Evolutionary conservation across 768 basidiomycete species (phyloP).

Genomic region (Rhodotorula toruloides): DNA sequence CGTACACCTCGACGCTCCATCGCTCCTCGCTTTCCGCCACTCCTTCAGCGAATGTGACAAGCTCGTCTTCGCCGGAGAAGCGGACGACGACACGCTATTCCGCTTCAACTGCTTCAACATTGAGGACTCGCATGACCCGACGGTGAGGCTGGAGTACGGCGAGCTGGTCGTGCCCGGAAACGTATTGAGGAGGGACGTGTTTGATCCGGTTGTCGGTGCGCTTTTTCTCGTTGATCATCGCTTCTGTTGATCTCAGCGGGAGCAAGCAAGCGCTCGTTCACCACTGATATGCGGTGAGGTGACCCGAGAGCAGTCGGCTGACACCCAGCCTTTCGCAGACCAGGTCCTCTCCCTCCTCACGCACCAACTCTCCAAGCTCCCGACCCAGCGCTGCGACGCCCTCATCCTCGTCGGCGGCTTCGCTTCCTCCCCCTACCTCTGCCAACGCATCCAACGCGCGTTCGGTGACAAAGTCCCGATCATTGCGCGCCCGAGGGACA

Average conservation of each 20-base stretch:
- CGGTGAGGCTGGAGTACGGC: conserved; percentile 72
- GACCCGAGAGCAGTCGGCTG: no score
- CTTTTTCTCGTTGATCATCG: neutral
- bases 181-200: conserved; percentile 72
- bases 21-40: conserved; percentile 43
- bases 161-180: conserved; percentile 77
- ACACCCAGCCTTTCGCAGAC: neutral
- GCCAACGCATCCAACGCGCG: conserved; percentile 58
- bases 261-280: neutral
- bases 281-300: no score
- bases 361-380: conserved; percentile 55
- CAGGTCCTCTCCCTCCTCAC: conserved; percentile 75
- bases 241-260: neutral
- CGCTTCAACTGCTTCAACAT: conserved; percentile 87
- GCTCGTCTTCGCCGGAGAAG: conserved; percentile 63
- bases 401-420: conserved; percentile 87
- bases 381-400: conserved; percentile 62
- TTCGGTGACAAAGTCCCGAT: conserved; percentile 63
- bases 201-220: conserved; percentile 77
- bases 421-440: conserved; percentile 74
- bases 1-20: conserved; percentile 72
- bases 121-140: conserved; percentile 59
- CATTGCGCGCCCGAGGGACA: conserved; percentile 75
- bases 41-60: conserved; percentile 81
- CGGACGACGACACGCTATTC: conserved; percentile 73